These are phyloP conservation scores for Aspergillus clavatus DNA, from an alignment of 2,329 filamentous ascomycete genomes.

Conservation along the genomic window DNA sequence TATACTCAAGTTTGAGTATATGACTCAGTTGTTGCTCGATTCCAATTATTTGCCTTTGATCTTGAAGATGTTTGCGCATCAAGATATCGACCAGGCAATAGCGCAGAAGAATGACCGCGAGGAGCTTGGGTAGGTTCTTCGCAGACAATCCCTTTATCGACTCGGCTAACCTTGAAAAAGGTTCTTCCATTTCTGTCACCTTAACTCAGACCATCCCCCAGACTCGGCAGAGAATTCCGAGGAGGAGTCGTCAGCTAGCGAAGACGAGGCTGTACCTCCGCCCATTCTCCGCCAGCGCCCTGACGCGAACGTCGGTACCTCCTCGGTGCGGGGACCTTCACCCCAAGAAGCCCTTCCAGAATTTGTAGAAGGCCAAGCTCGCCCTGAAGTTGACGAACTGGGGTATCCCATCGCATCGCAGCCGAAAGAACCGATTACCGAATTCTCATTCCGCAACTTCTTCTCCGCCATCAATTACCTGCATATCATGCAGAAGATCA, in stretches of 20 bases:
- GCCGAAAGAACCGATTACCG: conserved; percentile 69
- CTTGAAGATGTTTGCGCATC: conserved; percentile 87
- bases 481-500: conserved; percentile 95
- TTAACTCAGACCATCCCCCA: conserved; percentile 58
- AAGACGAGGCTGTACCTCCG: conserved; percentile 75
- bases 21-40: conserved; percentile 88
- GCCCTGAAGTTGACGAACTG: conserved; percentile 72
- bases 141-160: neutral
- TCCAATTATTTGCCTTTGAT: conserved; percentile 92
- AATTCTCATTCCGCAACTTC: conserved; percentile 90
- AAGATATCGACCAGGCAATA: conserved; percentile 86
- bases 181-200: conserved; percentile 87
- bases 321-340: conserved; percentile 22
- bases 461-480: conserved; percentile 93
- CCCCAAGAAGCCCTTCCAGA: conserved; percentile 23
- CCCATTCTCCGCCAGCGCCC: conserved; percentile 63
- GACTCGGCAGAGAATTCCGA: conserved; percentile 31
- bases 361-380: conserved; percentile 27
- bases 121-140: conserved; percentile 63
- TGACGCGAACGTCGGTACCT: conserved; percentile 25
- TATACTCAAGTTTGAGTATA: conserved; percentile 89
- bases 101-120: conserved; percentile 79
- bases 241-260: conserved; percentile 41
- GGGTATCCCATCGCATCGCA: conserved; percentile 69
- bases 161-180: conserved; percentile 42